Conservation (phyloP, 2,329 filamentous ascomycete species). For the Hymenoscyphus scutula region DNA sequence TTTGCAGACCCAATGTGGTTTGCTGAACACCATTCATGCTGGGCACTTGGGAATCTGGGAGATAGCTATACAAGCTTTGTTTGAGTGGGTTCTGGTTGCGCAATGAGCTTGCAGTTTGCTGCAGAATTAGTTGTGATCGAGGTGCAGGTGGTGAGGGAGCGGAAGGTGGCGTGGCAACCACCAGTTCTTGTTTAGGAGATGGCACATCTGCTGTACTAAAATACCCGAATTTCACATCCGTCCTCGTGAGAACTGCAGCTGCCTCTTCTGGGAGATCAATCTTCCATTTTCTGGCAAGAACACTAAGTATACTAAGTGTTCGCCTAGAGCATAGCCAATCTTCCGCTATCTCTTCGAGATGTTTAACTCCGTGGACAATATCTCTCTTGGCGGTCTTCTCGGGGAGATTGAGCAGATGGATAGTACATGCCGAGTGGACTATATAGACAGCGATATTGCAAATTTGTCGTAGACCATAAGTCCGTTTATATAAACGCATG, state of each 20-base stretch:
- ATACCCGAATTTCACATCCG: slow-evolving; percentile 75
- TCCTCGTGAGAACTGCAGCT: slow-evolving; percentile 67
- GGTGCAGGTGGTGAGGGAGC: slow-evolving; percentile 25
- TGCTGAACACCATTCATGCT: slow-evolving; percentile 3
- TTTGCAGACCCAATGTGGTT: slow-evolving; percentile 6
- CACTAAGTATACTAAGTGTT: slow-evolving; percentile 79
- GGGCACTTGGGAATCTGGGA: slow-evolving; percentile 15
- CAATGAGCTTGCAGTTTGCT: slow-evolving; percentile 18
- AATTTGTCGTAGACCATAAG: slow-evolving; percentile 87
- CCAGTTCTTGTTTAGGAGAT: slow-evolving; percentile 34
- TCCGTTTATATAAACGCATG: slow-evolving; percentile 90
- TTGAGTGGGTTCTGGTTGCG: slow-evolving; percentile 29
- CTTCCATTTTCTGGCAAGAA: slow-evolving; percentile 85
- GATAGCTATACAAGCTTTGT: slow-evolving; percentile 33
- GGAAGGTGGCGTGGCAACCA: slow-evolving; percentile 28
- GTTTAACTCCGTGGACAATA: slow-evolving; percentile 84
- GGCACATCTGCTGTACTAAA: slow-evolving; percentile 48
- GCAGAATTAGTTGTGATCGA: slow-evolving; percentile 11
- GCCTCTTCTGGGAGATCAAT: slow-evolving; percentile 86
- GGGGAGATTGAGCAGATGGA: slow-evolving; percentile 88
- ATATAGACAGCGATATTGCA: slow-evolving; percentile 98
- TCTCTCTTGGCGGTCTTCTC: slow-evolving; percentile 89
- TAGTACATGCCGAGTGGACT: slow-evolving; percentile 88
- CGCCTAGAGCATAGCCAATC: slow-evolving; percentile 89
- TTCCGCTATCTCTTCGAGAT: slow-evolving; percentile 93